Conservation (phyloP, 768 basidiomycete species). For the Collybiopsis luxurians region DNA sequence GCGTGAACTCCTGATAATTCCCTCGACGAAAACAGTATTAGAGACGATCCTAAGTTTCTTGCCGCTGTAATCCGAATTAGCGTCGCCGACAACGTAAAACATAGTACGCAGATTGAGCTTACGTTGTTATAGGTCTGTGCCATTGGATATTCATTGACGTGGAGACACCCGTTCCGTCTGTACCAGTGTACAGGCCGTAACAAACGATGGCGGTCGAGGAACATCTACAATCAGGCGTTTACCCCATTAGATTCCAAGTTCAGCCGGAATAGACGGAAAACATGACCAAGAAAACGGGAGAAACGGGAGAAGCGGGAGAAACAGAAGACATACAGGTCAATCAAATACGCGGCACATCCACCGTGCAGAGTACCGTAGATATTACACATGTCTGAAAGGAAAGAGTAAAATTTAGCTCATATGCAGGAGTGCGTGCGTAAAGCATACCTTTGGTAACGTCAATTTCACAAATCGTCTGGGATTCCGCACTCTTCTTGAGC, state of each 20-base stretch:
- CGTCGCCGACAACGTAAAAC: background rate
- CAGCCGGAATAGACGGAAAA: background rate
- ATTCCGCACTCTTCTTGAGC: background rate
- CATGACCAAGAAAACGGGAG: background rate
- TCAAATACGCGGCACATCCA: slow-evolving; percentile 52
- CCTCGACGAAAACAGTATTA: slow-evolving; percentile 39
- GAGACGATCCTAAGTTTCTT: slow-evolving; percentile 38
- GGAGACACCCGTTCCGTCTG: slow-evolving; percentile 45
- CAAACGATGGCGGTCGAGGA: slow-evolving; percentile 40
- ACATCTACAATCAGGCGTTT: slow-evolving; percentile 29
- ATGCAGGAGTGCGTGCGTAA: too few relatives aligned
- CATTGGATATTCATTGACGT: slow-evolving; percentile 51
- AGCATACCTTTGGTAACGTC: background rate
- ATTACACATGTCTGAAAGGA: slow-evolving; percentile 53
- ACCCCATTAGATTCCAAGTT: too few relatives aligned
- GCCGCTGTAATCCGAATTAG: slow-evolving; percentile 27
- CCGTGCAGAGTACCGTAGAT: slow-evolving; percentile 48
- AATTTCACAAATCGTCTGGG: background rate
- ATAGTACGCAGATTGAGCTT: slow-evolving; percentile 11
- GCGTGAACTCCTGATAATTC: slow-evolving; percentile 38
- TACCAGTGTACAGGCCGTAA: slow-evolving; percentile 35
- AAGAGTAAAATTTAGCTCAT: background rate
- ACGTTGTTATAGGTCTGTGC: slow-evolving; percentile 41
- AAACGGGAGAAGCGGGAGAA: too few relatives aligned
- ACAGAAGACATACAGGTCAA: slow-evolving; percentile 44